Evolutionary conservation across 768 basidiomycete species (phyloP), one percentile per base, ranked within the genome.

Genomic region (Boletus coccyginus): DNA sequence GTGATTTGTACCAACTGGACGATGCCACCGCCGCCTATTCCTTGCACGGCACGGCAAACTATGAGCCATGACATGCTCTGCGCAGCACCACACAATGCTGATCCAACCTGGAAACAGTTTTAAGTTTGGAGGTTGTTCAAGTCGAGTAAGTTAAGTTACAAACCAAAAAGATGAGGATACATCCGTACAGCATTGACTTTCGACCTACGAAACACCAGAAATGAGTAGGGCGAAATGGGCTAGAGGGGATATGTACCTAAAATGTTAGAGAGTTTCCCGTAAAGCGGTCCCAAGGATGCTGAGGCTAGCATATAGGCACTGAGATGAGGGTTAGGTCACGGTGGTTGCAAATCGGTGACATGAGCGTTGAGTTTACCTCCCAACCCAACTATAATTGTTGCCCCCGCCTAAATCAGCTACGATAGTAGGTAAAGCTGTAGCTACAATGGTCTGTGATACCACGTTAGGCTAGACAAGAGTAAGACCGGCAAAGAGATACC

Each of bases 371-470:
- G 48, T 62, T 14, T 50, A 76, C 77, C 71, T 78, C 42, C 78
- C 77, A 10, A 82, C 77, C 81, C 80, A 82, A 14, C 76, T 72
- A 56, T 82, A 81, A 8, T 76, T 74, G 17, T 70, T 73, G 1
- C 75, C 76, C 4, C 76, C 77, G 17, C 77, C 75, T 1, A 82
- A 66, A 39, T 78, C 70, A 3, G 68, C 68, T 8, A 78, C 77
- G 32, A 81, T 81, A 2, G 80, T 81, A 2, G 81, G 81, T 14
- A 82, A 64, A 5, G 81, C 79, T 13, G 78, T 81, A 0, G 79
- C 70, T 4, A 80, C 78, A 46, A 78, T 77, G 9, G 76, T 77
- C 77, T 78, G 21, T 8, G 6, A n/a, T 42, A 10, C 19, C 36
- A 21, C 24, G 40, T 55, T 38, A 55, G 17, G 13, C 3, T 7